Conservation (phyloP, 2,329 filamentous ascomycete genomes). For the Parastagonospora nodorum region DNA sequence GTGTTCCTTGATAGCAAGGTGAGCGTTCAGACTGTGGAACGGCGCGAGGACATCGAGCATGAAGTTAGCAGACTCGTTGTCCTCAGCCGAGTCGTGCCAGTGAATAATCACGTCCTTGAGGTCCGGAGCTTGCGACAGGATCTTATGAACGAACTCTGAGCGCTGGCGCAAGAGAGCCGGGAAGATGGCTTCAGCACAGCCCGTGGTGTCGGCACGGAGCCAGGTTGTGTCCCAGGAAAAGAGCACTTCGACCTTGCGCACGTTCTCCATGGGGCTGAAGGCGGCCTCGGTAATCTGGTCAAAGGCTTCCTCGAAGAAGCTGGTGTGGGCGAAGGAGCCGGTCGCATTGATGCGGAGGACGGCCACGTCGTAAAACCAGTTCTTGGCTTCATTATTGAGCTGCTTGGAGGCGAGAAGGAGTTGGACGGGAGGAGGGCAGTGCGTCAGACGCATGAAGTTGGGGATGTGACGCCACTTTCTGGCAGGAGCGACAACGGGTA, state of each 20-base stretch:
- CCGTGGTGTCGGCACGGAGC: constrained; percentile 27
- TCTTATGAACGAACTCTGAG: constrained; percentile 24
- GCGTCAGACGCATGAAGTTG: constrained; percentile 39
- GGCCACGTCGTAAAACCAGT: constrained; percentile 42
- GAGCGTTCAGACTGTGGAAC: constrained; percentile 26
- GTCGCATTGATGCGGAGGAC: constrained; percentile 39
- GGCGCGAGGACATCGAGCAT: constrained; percentile 28
- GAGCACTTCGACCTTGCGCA: constrained; percentile 36
- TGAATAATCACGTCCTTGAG: constrained; percentile 33
- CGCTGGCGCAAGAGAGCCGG: constrained; percentile 34
- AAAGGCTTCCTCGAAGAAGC: constrained; percentile 39
- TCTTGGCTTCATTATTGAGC: constrained; percentile 34
- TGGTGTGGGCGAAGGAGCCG: constrained; percentile 38
- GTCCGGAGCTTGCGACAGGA: constrained; percentile 31
- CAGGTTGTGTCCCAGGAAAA: constrained; percentile 44
- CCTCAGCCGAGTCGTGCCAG: constrained; percentile 40
- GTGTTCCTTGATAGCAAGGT: constrained; percentile 31
- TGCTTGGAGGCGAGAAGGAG: constrained; percentile 37
- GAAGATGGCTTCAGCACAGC: constrained; percentile 28
- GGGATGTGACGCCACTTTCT: constrained; percentile 42
- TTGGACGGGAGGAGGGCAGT: constrained; percentile 35
- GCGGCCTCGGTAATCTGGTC: constrained; percentile 32
- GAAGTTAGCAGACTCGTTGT: constrained; percentile 23
- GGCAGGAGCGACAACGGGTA: constrained; percentile 16
- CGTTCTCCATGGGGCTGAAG: constrained; percentile 42